Evolutionary conservation across 192 early-diverging fungal genomes (phyloP), one percentile per base, ranked within the genome.

Genomic region (Coemansia sp.): DNA sequence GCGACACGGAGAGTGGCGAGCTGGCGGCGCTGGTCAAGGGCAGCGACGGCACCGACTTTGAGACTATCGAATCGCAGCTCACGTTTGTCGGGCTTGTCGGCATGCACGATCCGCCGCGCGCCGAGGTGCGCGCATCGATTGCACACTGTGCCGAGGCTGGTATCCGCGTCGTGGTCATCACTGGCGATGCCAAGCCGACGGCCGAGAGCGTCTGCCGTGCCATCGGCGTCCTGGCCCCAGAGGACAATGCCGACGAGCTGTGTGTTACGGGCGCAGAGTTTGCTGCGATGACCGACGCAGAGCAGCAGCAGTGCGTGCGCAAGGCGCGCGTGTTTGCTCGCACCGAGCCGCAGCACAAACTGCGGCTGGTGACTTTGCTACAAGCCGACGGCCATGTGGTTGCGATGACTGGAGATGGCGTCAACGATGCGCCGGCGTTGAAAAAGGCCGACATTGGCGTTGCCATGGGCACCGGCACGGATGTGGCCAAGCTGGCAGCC

Each of bases 381-480:
- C 87, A 95, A 76, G 76, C 64, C 23, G 76, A 81, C 36, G 95
- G 77, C 14, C 64, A 70, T 17, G 56, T 79, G 0, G 77, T 79
- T 11, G 77, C 77, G 6, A 75, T 79, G 84, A 96, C 94, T 18
- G 97, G 97, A 52, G 97, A 99, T 61, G 95, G 97, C 78, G 94
- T 99, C 35, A 99, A 98, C 64, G 95, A 99, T 64, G 95, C 95
- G 23, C 92, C 95, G 14, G 95, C 97, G 23, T 73, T 99, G 36
- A 96, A 95, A 72, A 88, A 88, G 69, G 97, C 97, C 28, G 94
- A 99, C 69, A 98, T 99, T 79, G 97, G 97, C 67, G 81, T 99
- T 48, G 94, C 97, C 7, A 99, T 99, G 95, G 97, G 97, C 20
- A 80, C 82, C 11, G 97, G 97, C 58, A 96, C 97, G 0, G 97